phyloP scores from a whole-genome alignment of 805 yeast genomes.

The Yamadazyma insecticola region DNA sequence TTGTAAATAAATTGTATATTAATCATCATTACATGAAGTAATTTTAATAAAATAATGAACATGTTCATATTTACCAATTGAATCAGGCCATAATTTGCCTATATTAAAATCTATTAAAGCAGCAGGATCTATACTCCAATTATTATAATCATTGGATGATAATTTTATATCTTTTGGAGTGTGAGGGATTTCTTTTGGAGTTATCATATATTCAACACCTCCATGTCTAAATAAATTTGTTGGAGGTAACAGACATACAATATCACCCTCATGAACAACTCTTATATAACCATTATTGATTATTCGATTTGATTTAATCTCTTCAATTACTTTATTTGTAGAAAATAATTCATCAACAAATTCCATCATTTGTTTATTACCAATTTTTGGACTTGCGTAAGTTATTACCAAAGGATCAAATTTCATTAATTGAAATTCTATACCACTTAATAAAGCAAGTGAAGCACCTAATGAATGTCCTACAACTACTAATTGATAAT shows the following conservation, averaged over 20 bases:
- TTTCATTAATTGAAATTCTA: constrained; percentile 55
- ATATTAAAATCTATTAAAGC: constrained; percentile 1
- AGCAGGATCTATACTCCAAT: neutral
- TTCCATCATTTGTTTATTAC: constrained; percentile 44
- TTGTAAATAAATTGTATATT: constrained; percentile 12
- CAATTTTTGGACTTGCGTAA: constrained; percentile 63
- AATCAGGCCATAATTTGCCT: constrained; percentile 16
- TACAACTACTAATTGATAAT: constrained; percentile 47
- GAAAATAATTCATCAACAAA: constrained; percentile 51
- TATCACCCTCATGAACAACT: constrained; percentile 54
- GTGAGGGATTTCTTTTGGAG: constrained; percentile 37
- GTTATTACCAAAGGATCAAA: constrained; percentile 51
- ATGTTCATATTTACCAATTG: constrained; percentile 26
- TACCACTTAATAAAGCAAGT: constrained; percentile 55
- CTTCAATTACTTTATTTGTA: constrained; percentile 22
- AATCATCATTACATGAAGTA: constrained; percentile 22
- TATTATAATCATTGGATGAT: constrained; percentile 3
- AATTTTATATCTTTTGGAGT: constrained; percentile 12
- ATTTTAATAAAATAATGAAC: constrained; percentile 25
- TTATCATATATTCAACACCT: constrained; percentile 49
- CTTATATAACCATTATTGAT: constrained; percentile 44
- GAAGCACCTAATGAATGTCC: constrained; percentile 85
- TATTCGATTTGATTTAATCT: constrained; percentile 17
- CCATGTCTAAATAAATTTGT: constrained; percentile 38
- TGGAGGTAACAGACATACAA: constrained; percentile 60